Conservation (phyloP, 352 stramenopile species). For the Globisporangium paroecandrum region DNA sequence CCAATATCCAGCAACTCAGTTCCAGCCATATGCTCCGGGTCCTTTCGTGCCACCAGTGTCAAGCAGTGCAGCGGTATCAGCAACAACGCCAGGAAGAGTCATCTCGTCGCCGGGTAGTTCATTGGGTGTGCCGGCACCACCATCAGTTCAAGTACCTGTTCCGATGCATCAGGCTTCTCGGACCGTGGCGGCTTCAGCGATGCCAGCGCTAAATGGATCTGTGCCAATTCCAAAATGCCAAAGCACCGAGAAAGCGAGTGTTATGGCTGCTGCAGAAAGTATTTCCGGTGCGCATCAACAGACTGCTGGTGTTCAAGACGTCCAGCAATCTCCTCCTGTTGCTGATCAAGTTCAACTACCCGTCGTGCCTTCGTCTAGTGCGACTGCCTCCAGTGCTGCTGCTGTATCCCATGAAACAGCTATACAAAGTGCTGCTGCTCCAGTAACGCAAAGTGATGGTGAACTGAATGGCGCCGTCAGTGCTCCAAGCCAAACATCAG, state of each 20-base stretch:
- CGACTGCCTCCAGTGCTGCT: background rate
- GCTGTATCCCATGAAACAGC: background rate
- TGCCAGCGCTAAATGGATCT: background rate
- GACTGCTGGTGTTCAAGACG: background rate
- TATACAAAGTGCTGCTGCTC: background rate
- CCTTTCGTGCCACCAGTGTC: background rate
- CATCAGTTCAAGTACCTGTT: background rate
- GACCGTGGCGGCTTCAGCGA: background rate
- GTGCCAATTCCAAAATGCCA: background rate
- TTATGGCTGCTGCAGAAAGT: background rate
- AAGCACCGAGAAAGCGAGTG: background rate
- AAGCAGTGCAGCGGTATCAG: background rate
- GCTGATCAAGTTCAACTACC: background rate
- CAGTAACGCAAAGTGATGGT: background rate
- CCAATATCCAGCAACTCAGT: background rate
- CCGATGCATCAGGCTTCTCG: background rate
- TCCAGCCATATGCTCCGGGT: background rate
- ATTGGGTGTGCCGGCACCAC: background rate
- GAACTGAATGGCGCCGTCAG: background rate
- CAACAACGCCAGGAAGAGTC: background rate
- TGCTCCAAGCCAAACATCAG: background rate
- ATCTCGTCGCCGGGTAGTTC: constrained; percentile 11
- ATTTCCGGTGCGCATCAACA: background rate
- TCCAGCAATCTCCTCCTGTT: background rate
- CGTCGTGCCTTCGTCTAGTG: background rate